Percentiles rank a stretch among this genome's conserved stretches.
phyloP scores from a whole-genome alignment of 345 rosid genomes.

The Acer saccharum region DNA sequence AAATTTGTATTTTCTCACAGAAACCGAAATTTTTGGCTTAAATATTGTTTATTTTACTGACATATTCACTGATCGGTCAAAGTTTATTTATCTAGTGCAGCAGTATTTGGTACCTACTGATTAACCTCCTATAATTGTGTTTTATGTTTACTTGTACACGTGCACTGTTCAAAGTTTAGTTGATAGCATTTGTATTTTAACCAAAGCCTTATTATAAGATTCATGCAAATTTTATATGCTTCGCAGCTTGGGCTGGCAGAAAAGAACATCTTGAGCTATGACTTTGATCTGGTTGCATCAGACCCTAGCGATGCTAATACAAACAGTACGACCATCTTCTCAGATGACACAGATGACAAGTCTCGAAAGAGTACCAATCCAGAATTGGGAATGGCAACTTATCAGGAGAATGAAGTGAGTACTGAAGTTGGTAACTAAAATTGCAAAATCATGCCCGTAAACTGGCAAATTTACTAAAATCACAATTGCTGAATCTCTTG shows the following conservation, averaged over 20 bases:
- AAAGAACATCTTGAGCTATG: slow-evolving; percentile 86
- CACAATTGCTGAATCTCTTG: background rate
- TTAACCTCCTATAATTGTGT: slow-evolving; percentile 4
- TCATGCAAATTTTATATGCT: slow-evolving; percentile 16
- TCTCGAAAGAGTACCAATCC: slow-evolving; percentile 59
- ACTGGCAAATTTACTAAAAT: background rate
- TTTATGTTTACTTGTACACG: background rate
- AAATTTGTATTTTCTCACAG: background rate
- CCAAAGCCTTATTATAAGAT: slow-evolving; percentile 1
- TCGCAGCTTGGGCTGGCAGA: slow-evolving; percentile 94
- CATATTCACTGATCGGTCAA: background rate
- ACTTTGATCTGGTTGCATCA: slow-evolving; percentile 79
- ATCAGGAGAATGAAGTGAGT: slow-evolving; percentile 80
- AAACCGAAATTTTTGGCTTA: background rate
- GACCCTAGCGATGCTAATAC: slow-evolving; percentile 97
- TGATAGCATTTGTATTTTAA: slow-evolving; percentile 9
- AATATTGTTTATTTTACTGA: background rate
- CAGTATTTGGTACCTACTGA: background rate
- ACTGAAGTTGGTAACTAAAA: slow-evolving; percentile 16
- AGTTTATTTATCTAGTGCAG: background rate
- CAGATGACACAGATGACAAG: slow-evolving; percentile 96
- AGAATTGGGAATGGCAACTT: slow-evolving; percentile 57
- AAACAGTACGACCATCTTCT: slow-evolving; percentile 80
- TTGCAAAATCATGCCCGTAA: background rate
- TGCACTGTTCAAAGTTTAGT: background rate